Conservation (phyloP, 2,329 filamentous ascomycete genomes). For the Tolypocladium inflatum region DNA sequence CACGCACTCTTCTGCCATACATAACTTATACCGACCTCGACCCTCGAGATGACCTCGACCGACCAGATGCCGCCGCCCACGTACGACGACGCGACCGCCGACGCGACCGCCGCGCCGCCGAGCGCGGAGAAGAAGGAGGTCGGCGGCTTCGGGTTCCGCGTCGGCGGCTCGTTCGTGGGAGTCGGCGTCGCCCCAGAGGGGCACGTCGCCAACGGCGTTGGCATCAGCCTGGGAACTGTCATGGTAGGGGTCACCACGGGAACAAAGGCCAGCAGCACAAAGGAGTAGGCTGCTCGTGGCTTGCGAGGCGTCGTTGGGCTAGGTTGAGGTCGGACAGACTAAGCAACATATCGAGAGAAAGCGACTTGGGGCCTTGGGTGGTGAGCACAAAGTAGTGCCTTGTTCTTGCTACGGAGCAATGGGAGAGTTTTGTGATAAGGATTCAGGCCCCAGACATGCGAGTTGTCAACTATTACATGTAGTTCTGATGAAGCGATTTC, state of each 20-base stretch:
- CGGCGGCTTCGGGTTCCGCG: background rate
- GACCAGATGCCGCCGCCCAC: background rate
- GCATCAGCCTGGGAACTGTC: background rate
- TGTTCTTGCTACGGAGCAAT: no score
- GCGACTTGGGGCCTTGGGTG: no score
- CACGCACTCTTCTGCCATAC: no score
- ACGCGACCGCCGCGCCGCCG: background rate
- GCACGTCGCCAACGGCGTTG: background rate
- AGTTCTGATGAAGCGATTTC: no score
- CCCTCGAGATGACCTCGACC: background rate
- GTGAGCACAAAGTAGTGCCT: no score
- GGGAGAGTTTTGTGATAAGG: no score
- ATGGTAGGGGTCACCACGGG: background rate
- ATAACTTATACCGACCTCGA: no score
- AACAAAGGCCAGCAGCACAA: background rate
- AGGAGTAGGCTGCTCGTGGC: background rate
- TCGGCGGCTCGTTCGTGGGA: background rate
- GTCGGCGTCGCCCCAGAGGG: background rate
- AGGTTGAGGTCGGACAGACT: no score
- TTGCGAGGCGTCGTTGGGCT: no score
- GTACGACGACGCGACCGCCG: background rate
- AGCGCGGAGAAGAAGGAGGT: background rate
- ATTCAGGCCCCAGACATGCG: no score
- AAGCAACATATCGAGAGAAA: no score
- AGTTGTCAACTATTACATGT: no score